Evolutionary conservation across 768 basidiomycete species (phyloP).

Genomic region (Kondoa malvinella): DNA sequence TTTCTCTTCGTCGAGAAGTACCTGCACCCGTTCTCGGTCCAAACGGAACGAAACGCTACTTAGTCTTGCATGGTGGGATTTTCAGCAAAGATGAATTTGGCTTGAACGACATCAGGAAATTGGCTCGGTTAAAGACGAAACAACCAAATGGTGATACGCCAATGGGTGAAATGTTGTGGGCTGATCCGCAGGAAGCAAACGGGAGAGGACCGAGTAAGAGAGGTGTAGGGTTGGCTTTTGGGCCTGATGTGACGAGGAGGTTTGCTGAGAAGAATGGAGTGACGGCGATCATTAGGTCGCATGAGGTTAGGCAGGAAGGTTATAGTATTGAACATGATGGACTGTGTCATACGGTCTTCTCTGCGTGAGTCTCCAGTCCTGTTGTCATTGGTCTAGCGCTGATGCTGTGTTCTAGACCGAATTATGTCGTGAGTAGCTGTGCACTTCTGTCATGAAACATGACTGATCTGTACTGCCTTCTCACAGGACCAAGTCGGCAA

Average conservation of each 20-base stretch:
- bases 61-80: slow-evolving; percentile 87
- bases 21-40: slow-evolving; percentile 43
- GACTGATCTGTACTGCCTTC: too few relatives aligned
- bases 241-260: slow-evolving; percentile 39
- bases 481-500: slow-evolving; percentile 60
- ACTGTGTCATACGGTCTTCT: slow-evolving; percentile 85
- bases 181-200: slow-evolving; percentile 72
- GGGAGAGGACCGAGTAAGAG: slow-evolving; percentile 95
- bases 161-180: slow-evolving; percentile 81
- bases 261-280: slow-evolving; percentile 25
- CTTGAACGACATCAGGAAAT: slow-evolving; percentile 74
- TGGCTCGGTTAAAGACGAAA: slow-evolving; percentile 56
- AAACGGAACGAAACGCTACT: slow-evolving; percentile 68
- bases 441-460: background rate
- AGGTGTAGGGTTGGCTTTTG: slow-evolving; percentile 89
- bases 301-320: slow-evolving; percentile 56
- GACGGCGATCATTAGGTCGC: slow-evolving; percentile 72
- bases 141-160: slow-evolving; percentile 90
- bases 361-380: slow-evolving; percentile 37
- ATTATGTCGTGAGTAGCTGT: slow-evolving; percentile 38
- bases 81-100: slow-evolving; percentile 94
- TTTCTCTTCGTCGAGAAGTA: slow-evolving; percentile 24
- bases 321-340: slow-evolving; percentile 92
- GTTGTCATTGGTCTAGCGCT: background rate
- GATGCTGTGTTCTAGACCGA: slow-evolving; percentile 38